Evolutionary conservation across 306 rosid genomes (phyloP).

Genomic region (Cajanus cajan): DNA sequence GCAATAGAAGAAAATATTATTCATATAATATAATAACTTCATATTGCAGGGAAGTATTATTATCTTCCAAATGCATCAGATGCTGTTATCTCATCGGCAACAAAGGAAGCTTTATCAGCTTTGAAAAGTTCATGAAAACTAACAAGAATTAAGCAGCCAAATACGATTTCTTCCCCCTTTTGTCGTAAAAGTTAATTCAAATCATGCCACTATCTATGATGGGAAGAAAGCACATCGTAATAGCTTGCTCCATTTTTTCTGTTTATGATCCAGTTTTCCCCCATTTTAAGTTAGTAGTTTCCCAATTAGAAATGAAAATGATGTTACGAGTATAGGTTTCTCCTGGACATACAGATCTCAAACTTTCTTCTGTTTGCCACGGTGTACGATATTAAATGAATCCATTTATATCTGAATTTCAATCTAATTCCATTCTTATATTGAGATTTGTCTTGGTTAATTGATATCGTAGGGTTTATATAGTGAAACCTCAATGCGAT

Average conservation of each 20-base stretch:
- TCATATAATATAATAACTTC: background rate
- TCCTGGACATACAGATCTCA: background rate
- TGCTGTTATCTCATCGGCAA: constrained; percentile 80
- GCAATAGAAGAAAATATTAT: constrained; percentile 13
- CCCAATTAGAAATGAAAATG: background rate
- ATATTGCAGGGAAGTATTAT: constrained; percentile 82
- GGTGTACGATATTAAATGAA: too few relatives aligned
- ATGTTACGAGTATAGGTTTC: background rate
- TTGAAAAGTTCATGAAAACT: constrained; percentile 65
- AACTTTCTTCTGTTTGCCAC: background rate
- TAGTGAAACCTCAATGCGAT: too few relatives aligned
- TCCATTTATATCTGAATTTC: too few relatives aligned
- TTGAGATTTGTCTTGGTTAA: background rate
- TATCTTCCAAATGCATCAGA: constrained; percentile 98
- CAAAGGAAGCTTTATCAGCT: constrained; percentile 81
- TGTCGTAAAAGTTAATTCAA: background rate
- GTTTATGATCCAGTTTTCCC: background rate
- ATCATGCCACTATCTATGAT: constrained; percentile 5
- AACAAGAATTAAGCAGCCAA: constrained; percentile 5
- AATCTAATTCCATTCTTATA: background rate
- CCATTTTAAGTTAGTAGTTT: background rate
- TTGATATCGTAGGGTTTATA: background rate
- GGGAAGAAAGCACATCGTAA: constrained; percentile 17
- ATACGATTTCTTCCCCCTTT: background rate
- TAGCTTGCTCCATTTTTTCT: background rate